Base-by-base conservation (phyloP, 495 filamentous ascomycete species). In the Trichocladium antarcticum region DNA sequence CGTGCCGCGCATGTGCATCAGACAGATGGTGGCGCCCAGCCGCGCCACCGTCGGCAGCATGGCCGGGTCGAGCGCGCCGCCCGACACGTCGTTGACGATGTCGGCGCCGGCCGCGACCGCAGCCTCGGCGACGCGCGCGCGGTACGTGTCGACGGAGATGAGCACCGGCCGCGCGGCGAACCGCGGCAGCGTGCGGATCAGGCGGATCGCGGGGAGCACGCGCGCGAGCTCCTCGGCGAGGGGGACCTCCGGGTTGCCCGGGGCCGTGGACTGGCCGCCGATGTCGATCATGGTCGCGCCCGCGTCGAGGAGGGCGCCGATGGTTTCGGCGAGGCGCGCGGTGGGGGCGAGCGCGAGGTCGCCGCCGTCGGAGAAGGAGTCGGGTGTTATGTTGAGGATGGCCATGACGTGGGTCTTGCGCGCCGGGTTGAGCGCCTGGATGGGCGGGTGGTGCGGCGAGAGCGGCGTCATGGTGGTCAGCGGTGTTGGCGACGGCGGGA, bases 351-450 rank as follows among this genome's bases (percentile, higher is more conserved):
- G 41, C 36, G 61, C 57, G 67, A 89, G 74, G 1, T 67, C 57
- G 37, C 89, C 90, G 43, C 89, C 92, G 56, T 96, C 89, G 11
- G 89, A 96, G 72, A 97, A 97, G 34, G 92, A 97, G 71, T 98
- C 92, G 9, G 90, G 92, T 1, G 90, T 96, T 49, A 95, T 71
- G 68, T 98, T 98, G 43, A 96, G 74, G 55, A 98, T 93, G 27
- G 86, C 84, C 92, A 98, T 97, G 35, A 96, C 66, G 45, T 80
- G 77, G 1, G 89, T 96, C 37, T 69, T 70, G 37, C 85, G 82
- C 43, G 65, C 70, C 0, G 80, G 69, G 50, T 79, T 72, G 28
- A 82, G 76, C 19, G 84, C 73, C 35, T 77, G 75, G 6, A 95
- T 67, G 1, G 81, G 73, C 11, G 75, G 69, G 32, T 81, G 72